These are phyloP conservation scores for Melastoma candidum DNA, from an alignment of 441 rosid genomes.

Conservation along the genomic window DNA sequence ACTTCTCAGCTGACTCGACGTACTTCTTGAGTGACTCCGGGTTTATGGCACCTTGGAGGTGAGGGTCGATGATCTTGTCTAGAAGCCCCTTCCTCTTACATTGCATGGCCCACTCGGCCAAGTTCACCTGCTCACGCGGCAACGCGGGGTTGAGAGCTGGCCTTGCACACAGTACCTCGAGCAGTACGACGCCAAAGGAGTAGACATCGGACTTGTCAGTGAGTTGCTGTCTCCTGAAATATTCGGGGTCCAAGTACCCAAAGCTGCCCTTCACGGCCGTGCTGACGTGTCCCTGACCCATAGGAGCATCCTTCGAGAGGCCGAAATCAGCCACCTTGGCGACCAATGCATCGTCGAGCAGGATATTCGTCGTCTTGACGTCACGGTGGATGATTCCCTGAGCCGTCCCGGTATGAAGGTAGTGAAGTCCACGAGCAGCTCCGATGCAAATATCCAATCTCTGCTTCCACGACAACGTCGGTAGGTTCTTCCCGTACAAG, in stretches of 20 bases:
- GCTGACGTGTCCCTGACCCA: constrained; percentile 7
- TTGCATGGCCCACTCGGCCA: constrained; percentile 11
- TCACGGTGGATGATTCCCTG: constrained; percentile 12
- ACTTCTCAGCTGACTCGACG: constrained; percentile 2
- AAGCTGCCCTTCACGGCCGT: constrained; percentile 1
- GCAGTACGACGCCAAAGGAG: constrained; percentile 7
- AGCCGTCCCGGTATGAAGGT: neutral
- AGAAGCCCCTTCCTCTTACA: constrained; percentile 7
- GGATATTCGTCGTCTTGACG: constrained; percentile 9
- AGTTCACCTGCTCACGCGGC: constrained; percentile 6
- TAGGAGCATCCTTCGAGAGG: constrained; percentile 4
- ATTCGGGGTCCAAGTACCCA: constrained; percentile 9
- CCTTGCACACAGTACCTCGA: constrained; percentile 8
- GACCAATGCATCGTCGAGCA: neutral
- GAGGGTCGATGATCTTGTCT: constrained; percentile 11
- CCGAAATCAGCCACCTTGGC: constrained; percentile 8
- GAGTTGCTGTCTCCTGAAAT: constrained; percentile 8
- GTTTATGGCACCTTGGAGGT: constrained; percentile 3
- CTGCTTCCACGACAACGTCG: constrained; percentile 1
- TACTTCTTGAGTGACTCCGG: constrained; percentile 8
- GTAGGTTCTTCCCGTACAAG: constrained; percentile 6
- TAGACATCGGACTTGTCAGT: neutral
- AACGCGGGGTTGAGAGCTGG: constrained; percentile 6
- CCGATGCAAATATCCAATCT: too few species aligned
- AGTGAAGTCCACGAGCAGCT: too few species aligned